These are phyloP conservation scores for Epithemia pelagica DNA, from an alignment of 108 stramenopile genomes.

Conservation along the genomic window DNA sequence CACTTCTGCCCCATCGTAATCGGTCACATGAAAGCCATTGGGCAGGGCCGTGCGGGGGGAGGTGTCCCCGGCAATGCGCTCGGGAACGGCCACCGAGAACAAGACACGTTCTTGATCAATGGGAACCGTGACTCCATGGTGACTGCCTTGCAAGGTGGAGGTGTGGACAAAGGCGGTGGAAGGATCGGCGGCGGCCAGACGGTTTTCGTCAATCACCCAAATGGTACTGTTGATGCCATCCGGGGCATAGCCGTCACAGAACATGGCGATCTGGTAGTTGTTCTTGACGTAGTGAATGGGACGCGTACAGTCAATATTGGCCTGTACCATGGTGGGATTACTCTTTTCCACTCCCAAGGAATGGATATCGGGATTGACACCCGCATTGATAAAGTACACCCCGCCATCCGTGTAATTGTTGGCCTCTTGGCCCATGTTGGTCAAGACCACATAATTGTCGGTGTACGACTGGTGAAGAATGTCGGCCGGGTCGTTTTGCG, in stretches of 20 bases:
- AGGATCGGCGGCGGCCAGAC: background rate
- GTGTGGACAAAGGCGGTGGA: constrained; percentile 1
- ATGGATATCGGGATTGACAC: background rate
- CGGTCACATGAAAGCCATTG: constrained; percentile 17
- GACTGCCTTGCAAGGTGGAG: constrained; percentile 15
- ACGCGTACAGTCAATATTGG: constrained; percentile 17
- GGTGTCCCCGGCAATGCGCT: constrained; percentile 5
- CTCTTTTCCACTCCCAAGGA: background rate
- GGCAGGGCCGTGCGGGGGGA: constrained; percentile 7
- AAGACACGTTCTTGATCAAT: constrained; percentile 21
- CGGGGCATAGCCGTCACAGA: constrained; percentile 20
- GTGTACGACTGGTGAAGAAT: background rate
- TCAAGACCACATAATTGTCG: background rate
- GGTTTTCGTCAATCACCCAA: constrained; percentile 22
- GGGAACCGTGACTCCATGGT: constrained; percentile 26
- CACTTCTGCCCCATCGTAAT: constrained; percentile 19
- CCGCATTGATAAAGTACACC: constrained; percentile 14
- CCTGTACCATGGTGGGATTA: constrained; percentile 1
- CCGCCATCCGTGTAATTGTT: constrained; percentile 12
- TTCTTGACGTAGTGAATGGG: constrained; percentile 14
- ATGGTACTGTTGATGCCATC: constrained; percentile 18
- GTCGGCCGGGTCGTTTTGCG: background rate
- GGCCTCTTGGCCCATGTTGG: background rate
- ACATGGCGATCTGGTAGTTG: constrained; percentile 20
- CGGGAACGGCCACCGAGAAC: constrained; percentile 16